Conservation (phyloP, 805 yeast genomes). For the Schwanniomyces sp. region DNA sequence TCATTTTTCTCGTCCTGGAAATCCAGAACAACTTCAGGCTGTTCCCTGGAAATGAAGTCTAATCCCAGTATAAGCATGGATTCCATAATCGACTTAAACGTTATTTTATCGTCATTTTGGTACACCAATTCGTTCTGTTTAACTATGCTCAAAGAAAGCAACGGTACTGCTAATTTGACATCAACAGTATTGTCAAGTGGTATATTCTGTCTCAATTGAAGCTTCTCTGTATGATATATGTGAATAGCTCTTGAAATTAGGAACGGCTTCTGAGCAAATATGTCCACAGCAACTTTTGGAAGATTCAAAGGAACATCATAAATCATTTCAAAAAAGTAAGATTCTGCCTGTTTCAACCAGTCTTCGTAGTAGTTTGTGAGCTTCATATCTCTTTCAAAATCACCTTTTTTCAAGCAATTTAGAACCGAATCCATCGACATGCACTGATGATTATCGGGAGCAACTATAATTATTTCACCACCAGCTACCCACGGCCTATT, state of each 20-base stretch:
- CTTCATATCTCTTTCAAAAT: neutral
- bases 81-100: conserved; percentile 1
- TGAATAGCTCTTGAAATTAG: conserved; percentile 4
- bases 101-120: neutral
- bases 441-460: conserved; percentile 7
- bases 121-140: conserved; percentile 1
- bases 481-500: conserved; percentile 56
- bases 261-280: conserved; percentile 3
- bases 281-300: neutral
- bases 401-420: conserved; percentile 7
- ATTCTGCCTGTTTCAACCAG: neutral
- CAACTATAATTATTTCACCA: conserved; percentile 28
- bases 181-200: neutral
- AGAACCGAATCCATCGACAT: conserved; percentile 9
- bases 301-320: conserved; percentile 4
- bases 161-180: conserved; percentile 4
- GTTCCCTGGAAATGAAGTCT: neutral
- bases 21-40: neutral
- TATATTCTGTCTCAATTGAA: neutral
- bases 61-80: conserved; percentile 3
- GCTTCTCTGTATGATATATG: neutral
- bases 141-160: conserved; percentile 5
- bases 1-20: neutral
- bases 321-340: conserved; percentile 5
- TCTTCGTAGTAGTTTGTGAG: conserved; percentile 2